These are phyloP conservation scores for Rugonectria rugulosa DNA, from an alignment of 2,329 filamentous ascomycete species.

Conservation along the genomic window DNA sequence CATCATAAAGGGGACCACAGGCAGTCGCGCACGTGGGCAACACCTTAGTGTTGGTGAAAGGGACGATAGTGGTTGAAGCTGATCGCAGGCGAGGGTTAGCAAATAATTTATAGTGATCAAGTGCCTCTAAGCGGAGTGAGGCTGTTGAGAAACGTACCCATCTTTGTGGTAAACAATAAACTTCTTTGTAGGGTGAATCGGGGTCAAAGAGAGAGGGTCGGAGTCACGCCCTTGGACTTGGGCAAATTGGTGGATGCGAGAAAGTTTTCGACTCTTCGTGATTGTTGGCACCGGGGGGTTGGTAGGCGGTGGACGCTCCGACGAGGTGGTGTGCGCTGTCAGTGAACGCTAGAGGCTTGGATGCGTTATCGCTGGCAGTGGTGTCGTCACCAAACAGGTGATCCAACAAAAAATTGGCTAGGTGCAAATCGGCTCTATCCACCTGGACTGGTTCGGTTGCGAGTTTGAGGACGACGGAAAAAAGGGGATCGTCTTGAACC, in stretches of 20 bases:
- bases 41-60: conserved; percentile 51
- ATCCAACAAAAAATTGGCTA: neutral
- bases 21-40: conserved; percentile 69
- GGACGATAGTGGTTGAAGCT: conserved; percentile 60
- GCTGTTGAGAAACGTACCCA: conserved; percentile 43
- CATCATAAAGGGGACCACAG: conserved; percentile 71
- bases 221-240: neutral
- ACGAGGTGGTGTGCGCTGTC: conserved; percentile 12
- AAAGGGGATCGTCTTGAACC: neutral
- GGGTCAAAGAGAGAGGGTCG: neutral
- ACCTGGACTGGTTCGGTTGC: neutral
- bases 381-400: conserved; percentile 16
- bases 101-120: conserved; percentile 23
- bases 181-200: neutral
- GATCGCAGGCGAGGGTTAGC: conserved; percentile 21
- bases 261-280: neutral
- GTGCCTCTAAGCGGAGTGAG: conserved; percentile 31
- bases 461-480: neutral
- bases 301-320: conserved; percentile 2
- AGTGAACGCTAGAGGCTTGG: neutral
- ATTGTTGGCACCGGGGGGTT: conserved; percentile 5
- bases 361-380: conserved; percentile 9
- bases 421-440: neutral
- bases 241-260: neutral
- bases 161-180: conserved; percentile 39